These are phyloP conservation scores for Zanthoxylum bungeanum DNA, from an alignment of 345 rosid species.

Conservation along the genomic window DNA sequence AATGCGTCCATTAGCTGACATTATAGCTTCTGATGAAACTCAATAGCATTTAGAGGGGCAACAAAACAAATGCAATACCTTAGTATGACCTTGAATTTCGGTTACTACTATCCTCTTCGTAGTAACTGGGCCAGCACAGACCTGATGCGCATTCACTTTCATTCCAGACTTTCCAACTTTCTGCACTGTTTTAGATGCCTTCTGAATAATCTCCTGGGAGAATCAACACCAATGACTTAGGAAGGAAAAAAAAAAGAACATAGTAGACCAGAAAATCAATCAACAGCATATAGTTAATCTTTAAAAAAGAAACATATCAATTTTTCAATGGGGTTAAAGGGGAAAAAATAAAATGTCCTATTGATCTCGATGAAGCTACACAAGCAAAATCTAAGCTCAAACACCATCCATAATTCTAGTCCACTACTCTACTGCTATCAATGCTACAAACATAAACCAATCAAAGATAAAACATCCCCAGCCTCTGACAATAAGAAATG, in stretches of 20 bases:
- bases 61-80: constrained; percentile 34
- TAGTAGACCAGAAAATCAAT: background rate
- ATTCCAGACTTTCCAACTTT: constrained; percentile 38
- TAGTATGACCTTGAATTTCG: constrained; percentile 33
- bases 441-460: background rate
- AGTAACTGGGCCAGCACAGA: constrained; percentile 28
- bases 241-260: constrained; percentile 2
- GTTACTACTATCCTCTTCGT: constrained; percentile 29
- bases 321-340: background rate
- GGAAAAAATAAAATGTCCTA: background rate
- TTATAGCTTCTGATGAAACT: background rate
- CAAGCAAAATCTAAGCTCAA: background rate
- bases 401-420: constrained; percentile 3
- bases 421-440: background rate
- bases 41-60: background rate
- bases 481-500: background rate
- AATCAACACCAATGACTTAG: background rate
- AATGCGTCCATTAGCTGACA: background rate
- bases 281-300: background rate
- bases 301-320: background rate
- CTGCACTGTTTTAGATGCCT: constrained; percentile 47
- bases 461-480: background rate
- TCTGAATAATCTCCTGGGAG: constrained; percentile 58
- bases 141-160: constrained; percentile 33
- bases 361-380: background rate